Percentiles rank a stretch among this genome's conserved stretches.
phyloP scores from a whole-genome alignment of 352 stramenopile species.

The Globisporangium nodosum region DNA sequence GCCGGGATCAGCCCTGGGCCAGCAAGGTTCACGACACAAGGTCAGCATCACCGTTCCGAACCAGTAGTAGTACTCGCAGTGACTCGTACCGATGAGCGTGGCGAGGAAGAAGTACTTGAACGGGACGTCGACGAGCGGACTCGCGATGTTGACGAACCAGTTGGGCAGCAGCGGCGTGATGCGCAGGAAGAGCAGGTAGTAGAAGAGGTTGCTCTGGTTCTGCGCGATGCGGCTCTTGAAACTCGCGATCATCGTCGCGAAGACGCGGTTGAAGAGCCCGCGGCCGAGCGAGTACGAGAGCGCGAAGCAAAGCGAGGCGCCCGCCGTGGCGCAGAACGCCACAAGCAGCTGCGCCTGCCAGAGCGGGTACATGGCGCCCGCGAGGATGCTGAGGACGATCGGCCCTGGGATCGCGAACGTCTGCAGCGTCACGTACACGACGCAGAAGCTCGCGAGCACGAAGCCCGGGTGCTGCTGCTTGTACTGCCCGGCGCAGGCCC shows the following conservation, averaged over 20 bases:
- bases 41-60: background rate
- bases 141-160: conserved; percentile 89
- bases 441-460: conserved; percentile 73
- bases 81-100: conserved; percentile 54
- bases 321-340: conserved; percentile 77
- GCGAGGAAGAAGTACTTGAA: conserved; percentile 85
- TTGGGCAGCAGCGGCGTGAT: conserved; percentile 86
- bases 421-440: conserved; percentile 85
- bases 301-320: conserved; percentile 80
- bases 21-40: background rate
- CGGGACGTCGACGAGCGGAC: conserved; percentile 73
- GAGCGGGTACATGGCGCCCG: conserved; percentile 86
- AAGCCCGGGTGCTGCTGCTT: conserved; percentile 66
- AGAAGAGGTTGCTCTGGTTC: conserved; percentile 83
- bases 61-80: background rate
- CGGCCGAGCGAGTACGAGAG: conserved; percentile 83
- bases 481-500: conserved; percentile 74
- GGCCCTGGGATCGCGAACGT: conserved; percentile 86
- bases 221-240: conserved; percentile 84
- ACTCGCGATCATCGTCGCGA: conserved; percentile 62
- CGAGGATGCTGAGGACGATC: conserved; percentile 84
- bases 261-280: conserved; percentile 58
- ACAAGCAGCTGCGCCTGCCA: conserved; percentile 72
- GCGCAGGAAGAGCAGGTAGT: conserved; percentile 87
- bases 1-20: conserved; percentile 53